A percentile compares a stretch with the other conserved stretches of the same genome.
Conservation (phyloP, 2,329 filamentous ascomycete species). For the Diaporthe citrichinensis region DNA sequence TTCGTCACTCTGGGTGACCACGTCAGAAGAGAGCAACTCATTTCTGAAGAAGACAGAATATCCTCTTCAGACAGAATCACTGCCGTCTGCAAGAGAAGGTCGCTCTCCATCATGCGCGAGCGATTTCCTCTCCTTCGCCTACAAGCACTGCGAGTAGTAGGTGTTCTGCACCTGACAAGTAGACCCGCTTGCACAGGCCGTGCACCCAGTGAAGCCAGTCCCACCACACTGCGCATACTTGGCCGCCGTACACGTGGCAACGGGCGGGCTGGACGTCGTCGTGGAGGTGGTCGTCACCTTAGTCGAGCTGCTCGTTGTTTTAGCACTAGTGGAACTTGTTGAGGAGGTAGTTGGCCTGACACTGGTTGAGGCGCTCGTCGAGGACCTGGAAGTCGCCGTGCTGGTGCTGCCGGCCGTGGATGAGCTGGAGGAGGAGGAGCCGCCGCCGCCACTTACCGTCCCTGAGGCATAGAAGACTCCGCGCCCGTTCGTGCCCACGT, state of each 20-base stretch:
- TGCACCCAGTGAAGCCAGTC: constrained; percentile 52
- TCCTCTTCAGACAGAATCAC: background rate
- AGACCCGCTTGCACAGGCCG: constrained; percentile 50
- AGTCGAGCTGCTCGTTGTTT: constrained; percentile 35
- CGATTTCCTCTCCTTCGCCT: background rate
- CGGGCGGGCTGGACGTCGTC: constrained; percentile 37
- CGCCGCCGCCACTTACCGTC: constrained; percentile 41
- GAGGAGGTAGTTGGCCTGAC: constrained; percentile 31
- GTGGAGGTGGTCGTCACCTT: constrained; percentile 42
- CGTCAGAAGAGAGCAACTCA: background rate
- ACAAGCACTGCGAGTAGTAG: constrained; percentile 54
- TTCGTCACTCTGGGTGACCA: background rate
- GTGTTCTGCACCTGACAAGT: constrained; percentile 52
- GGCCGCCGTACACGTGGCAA: constrained; percentile 43
- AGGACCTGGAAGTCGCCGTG: constrained; percentile 38
- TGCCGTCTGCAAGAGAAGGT: background rate
- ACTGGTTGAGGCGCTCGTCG: constrained; percentile 22
- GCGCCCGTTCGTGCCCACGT: constrained; percentile 65
- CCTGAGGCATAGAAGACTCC: constrained; percentile 58
- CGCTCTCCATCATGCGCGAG: background rate
- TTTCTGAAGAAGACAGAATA: background rate
- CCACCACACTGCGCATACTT: constrained; percentile 56
- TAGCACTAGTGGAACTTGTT: constrained; percentile 18
- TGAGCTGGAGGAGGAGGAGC: constrained; percentile 33
- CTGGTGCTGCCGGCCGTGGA: constrained; percentile 38